Evolutionary conservation across 371 early-diverging fungal genomes (phyloP), one percentile per base, ranked within the genome.

Genomic region (Zychaea mexicana): DNA sequence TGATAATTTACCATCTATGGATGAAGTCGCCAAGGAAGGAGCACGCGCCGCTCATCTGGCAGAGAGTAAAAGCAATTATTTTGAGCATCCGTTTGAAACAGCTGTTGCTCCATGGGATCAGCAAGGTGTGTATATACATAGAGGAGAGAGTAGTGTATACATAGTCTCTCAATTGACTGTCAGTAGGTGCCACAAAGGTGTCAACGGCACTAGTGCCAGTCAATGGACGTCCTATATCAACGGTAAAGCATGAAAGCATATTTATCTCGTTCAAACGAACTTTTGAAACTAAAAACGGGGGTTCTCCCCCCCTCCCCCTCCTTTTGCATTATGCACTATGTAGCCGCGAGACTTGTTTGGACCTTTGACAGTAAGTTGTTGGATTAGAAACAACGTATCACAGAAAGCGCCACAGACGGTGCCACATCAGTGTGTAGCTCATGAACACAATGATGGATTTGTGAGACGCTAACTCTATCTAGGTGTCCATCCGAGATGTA

Each of bases 31-130:
- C 31, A 58, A 64, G 52, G 68, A 61, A 55, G 39, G 53, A 13
- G 65, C 61, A 24, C 15, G 52, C 5, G 64, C 33, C 9, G 57
- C 69, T 8, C 42, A 57, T 9, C 27, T 33, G n/a, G 61, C 63
- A 22, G 68, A 66, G 30, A 55, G 65, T n/a, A 70, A 57, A 46
- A 32, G 66, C 22, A 73, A 66, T 28, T 81, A 76, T 65, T 78
- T 81, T 54, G 78, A 78, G 49, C 74, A 74, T 46, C 77, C 81
- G 4, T 77, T 78, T 58, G 76, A 69, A 22, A 67, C 71, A 2
- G 74, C 49, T 17, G 12, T 49, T 49, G 10, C 24, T 33, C 33
- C 33, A 33, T 33, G 12, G 12, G 33, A 33, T 8, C 5, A 33
- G 12, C 5, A 8, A 33, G 33, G 33, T 33, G 8, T 33, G n/a